These are phyloP conservation scores for Pseudogymnoascus sp. DNA, from an alignment of 2,329 filamentous ascomycete species.

Conservation along the genomic window DNA sequence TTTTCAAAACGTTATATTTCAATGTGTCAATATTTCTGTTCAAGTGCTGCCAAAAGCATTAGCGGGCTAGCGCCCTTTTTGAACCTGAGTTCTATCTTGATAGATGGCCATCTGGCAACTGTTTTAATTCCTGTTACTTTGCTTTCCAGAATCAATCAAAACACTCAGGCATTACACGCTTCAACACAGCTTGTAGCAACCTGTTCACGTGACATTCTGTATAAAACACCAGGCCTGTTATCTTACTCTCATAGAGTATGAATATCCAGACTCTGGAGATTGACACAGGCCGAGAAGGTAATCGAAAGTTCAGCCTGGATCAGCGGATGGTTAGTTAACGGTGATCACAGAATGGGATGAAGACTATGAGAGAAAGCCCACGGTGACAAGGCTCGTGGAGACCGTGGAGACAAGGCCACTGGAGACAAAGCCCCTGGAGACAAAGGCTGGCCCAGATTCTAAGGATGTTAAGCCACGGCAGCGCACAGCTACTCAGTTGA, in stretches of 20 bases:
- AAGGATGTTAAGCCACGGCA: neutral
- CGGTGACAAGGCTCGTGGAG: neutral
- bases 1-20: neutral
- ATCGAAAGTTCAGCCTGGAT: neutral
- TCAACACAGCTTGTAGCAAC: neutral
- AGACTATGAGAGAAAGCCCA: neutral
- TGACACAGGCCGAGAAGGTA: conserved; percentile 1
- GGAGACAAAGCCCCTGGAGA: neutral
- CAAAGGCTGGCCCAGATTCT: neutral
- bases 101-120: neutral
- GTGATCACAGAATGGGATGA: neutral
- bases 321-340: neutral
- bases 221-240: neutral
- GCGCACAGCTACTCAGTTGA: neutral
- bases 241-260: neutral
- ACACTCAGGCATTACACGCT: neutral
- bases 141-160: neutral
- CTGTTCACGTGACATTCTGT: neutral
- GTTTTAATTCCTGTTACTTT: neutral
- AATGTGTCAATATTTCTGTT: neutral
- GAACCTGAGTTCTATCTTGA: neutral
- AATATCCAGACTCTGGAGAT: neutral
- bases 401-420: neutral
- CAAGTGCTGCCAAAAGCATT: neutral
- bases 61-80: neutral